Evolutionary conservation across 495 filamentous ascomycete genomes (phyloP).

Genomic region (Xylaria nigripes): DNA sequence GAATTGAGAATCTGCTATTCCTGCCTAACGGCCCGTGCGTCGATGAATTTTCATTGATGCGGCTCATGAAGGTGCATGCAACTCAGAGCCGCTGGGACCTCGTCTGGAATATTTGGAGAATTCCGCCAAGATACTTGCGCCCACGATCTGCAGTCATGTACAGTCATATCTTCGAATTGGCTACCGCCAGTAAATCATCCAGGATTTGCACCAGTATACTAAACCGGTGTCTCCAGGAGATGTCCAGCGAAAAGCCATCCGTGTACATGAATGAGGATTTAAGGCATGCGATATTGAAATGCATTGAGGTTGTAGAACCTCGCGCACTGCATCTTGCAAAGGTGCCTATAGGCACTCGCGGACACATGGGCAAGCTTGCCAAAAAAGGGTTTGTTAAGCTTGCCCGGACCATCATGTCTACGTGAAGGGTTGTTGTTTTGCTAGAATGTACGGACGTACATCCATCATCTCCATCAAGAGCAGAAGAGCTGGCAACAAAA

Average conservation of each 20-base stretch:
- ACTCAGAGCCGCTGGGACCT: slow-evolving; percentile 38
- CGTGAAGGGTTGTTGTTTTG: neutral
- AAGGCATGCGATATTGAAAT: slow-evolving; percentile 38
- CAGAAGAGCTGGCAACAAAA: neutral
- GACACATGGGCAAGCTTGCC: neutral
- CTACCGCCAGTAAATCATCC: slow-evolving; percentile 42
- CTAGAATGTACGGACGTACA: neutral
- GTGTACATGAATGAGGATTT: slow-evolving; percentile 37
- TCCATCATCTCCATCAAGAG: too few species aligned
- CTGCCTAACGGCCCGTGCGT: slow-evolving; percentile 37
- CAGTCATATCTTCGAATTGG: slow-evolving; percentile 42
- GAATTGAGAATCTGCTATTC: slow-evolving; percentile 20
- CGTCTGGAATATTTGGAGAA: slow-evolving; percentile 57
- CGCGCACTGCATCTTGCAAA: neutral
- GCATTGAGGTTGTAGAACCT: slow-evolving; percentile 46
- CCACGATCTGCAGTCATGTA: slow-evolving; percentile 51
- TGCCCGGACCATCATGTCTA: neutral
- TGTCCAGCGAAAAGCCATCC: slow-evolving; percentile 49
- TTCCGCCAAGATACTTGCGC: slow-evolving; percentile 40
- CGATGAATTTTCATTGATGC: slow-evolving; percentile 36
- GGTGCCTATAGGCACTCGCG: neutral
- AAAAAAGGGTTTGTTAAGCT: slow-evolving; percentile 1
- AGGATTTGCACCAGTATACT: slow-evolving; percentile 40
- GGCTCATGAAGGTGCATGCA: slow-evolving; percentile 40
- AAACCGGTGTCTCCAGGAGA: slow-evolving; percentile 46